Evolutionary conservation across 257 asterid genomes (phyloP).

Genomic region (Paulownia fortunei): DNA sequence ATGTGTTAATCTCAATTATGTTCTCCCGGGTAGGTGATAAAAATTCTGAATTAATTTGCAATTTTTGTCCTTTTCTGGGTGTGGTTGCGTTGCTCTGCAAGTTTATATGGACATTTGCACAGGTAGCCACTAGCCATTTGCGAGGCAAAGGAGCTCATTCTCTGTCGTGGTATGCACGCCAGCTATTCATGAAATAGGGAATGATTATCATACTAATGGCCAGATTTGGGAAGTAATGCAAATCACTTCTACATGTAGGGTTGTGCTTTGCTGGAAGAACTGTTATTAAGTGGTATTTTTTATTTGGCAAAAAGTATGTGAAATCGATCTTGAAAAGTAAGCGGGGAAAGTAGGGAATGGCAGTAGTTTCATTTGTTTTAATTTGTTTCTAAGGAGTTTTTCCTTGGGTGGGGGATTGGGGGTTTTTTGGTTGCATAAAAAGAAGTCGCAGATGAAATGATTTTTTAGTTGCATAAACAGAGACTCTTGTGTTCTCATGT

Average conservation of each 20-base stretch:
- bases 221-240: neutral
- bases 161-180: no score
- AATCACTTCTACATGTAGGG: neutral
- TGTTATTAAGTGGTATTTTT: neutral
- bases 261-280: neutral
- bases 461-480: no score
- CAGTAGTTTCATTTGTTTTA: neutral
- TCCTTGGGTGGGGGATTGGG: neutral
- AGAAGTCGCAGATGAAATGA: no score
- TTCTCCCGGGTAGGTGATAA: neutral
- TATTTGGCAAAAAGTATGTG: no score
- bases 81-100: neutral
- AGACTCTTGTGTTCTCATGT: no score
- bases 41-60: conserved; percentile 4
- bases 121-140: neutral
- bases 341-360: neutral
- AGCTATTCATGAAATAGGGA: no score
- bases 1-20: neutral
- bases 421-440: no score
- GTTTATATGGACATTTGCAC: conserved; percentile 8
- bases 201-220: no score
- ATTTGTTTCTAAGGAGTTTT: neutral
- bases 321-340: no score
- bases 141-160: neutral
- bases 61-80: neutral